Evolutionary conservation across 352 stramenopile species (phyloP), one percentile per base, ranked within the genome.

Genomic region (Phytopythium sindhum): DNA sequence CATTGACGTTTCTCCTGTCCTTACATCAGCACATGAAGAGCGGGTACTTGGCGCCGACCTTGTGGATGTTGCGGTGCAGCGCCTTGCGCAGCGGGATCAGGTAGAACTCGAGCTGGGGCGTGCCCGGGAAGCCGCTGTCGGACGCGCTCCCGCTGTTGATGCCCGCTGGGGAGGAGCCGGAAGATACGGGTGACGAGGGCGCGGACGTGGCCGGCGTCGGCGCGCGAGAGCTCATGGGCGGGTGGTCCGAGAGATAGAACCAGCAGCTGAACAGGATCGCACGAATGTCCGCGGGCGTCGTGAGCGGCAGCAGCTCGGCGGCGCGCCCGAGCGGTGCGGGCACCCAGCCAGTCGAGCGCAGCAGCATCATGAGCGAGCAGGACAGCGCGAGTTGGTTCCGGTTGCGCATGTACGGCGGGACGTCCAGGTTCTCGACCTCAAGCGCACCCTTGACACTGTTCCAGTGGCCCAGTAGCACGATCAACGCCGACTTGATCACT

Each of bases 321-420:
- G 80, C 75, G 33, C 74, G 73, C 5, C 69, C 75, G 14, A 95
- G 60, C n/a, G 74, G 71, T 5, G 72, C 37, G 8, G 86, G 84
- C 2, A 95, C 50, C 86, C 86, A 95, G 17, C 67, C 73, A 0
- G 84, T 88, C 11, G 76, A 56, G 0, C 69, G 75, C 23, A 95
- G 52, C 10, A 95, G 77, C 47, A 71, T 65, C 64, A 95, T 68
- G 23, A 95, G 67, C 48, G 90, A 73, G 42, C 80, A 89, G 2
- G 75, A 89, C 28, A 95, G 61, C 15, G 73, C 61, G 26, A 95
- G 64, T 63, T 92, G 82, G 61, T 93, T 86, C 29, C 68, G 67
- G 51, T 90, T 90, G 57, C 84, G 79, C 82, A 91, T 88, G 60
- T 93, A 92, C 2, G 86, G 86, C n/a, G 84, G 84, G 26, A 91